A percentile compares a stretch with the other conserved stretches of the same genome.
Evolutionary conservation across 306 rosid genomes (phyloP).

Genomic region (Cercis canadensis): DNA sequence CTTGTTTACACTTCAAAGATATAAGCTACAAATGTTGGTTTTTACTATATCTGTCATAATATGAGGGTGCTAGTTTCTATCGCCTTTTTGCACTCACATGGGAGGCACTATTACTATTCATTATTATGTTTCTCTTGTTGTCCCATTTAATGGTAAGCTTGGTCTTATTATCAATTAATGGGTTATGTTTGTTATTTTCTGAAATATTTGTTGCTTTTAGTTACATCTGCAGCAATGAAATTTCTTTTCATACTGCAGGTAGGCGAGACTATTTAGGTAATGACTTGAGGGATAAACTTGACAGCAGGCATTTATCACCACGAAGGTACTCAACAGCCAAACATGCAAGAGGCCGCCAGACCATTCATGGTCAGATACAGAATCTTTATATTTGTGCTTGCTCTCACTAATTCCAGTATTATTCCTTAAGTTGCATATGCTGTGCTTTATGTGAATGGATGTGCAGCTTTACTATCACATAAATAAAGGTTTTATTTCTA

Average conservation of each 20-base stretch:
- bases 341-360: slow-evolving; percentile 67
- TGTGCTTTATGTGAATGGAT: neutral
- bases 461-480: slow-evolving; percentile 25
- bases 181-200: slow-evolving; percentile 25
- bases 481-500: neutral
- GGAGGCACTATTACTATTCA: slow-evolving; percentile 73
- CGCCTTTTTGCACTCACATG: slow-evolving; percentile 62
- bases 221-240: slow-evolving; percentile 33
- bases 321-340: slow-evolving; percentile 65
- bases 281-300: slow-evolving; percentile 91
- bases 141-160: slow-evolving; percentile 80
- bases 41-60: slow-evolving; percentile 54
- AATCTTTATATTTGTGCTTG: slow-evolving; percentile 34
- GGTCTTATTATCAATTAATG: slow-evolving; percentile 45
- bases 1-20: slow-evolving; percentile 54
- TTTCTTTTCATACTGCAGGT: slow-evolving; percentile 59
- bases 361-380: slow-evolving; percentile 59
- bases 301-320: slow-evolving; percentile 67
- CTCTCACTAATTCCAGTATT: slow-evolving; percentile 32
- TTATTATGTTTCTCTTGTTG: slow-evolving; percentile 79
- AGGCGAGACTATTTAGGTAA: slow-evolving; percentile 63
- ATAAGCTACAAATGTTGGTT: slow-evolving; percentile 62
- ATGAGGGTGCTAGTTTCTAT: slow-evolving; percentile 58
- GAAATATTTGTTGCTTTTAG: slow-evolving; percentile 27
- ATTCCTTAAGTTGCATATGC: slow-evolving; percentile 6